Conservation (phyloP, 768 basidiomycete species). For the Amylocystis lapponica region DNA sequence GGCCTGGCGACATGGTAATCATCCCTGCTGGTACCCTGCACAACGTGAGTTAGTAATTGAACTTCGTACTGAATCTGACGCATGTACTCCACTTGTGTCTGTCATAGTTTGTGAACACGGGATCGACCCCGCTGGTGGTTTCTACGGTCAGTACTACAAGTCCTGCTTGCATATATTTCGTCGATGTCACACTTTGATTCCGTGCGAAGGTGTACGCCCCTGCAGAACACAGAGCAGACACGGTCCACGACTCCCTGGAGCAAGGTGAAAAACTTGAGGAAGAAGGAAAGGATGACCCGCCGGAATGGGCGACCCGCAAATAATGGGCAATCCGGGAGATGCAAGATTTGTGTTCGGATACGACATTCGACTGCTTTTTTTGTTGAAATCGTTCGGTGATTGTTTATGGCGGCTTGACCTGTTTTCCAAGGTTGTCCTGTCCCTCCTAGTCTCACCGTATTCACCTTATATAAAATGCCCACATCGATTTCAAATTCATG, state of each 20-base stretch:
- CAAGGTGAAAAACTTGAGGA: slow-evolving; percentile 24
- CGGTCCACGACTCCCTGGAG: slow-evolving; percentile 20
- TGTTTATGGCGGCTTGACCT: too few species aligned
- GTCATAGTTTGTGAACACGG: slow-evolving; percentile 21
- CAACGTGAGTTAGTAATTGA: slow-evolving; percentile 15
- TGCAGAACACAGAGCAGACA: slow-evolving; percentile 24
- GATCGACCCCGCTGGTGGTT: slow-evolving; percentile 20
- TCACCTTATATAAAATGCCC: too few species aligned
- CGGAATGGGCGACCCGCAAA: slow-evolving; percentile 21
- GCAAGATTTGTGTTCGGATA: too few species aligned
- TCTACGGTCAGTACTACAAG: slow-evolving; percentile 15
- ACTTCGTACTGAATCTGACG: not conserved
- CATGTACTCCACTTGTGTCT: slow-evolving; percentile 3
- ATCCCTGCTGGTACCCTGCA: slow-evolving; percentile 23
- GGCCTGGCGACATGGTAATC: slow-evolving; percentile 21
- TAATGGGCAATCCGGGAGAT: too few species aligned
- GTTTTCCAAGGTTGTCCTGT: too few species aligned
- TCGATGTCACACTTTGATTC: too few species aligned
- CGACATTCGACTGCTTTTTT: too few species aligned
- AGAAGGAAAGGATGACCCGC: slow-evolving; percentile 24
- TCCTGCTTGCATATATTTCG: too few species aligned
- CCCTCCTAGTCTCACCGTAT: too few species aligned
- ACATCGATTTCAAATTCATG: too few species aligned
- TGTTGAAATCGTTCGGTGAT: too few species aligned
- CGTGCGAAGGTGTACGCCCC: slow-evolving; percentile 21